Evolutionary conservation across 768 basidiomycete genomes (phyloP).

Genomic region (Amanita subjunquillea): DNA sequence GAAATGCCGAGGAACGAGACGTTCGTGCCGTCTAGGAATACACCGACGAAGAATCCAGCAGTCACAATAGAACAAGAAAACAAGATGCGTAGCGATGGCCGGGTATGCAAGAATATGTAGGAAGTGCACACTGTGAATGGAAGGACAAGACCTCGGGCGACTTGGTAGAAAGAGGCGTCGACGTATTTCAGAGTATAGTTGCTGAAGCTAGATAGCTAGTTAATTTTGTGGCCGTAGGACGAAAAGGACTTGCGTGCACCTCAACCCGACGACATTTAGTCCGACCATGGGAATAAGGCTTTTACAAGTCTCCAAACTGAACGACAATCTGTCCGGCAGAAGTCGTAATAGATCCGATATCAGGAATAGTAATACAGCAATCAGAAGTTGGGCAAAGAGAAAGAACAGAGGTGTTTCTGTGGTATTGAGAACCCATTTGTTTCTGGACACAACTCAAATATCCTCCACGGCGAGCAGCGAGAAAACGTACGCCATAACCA

Average conservation of each 20-base stretch:
- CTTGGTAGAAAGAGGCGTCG: conserved; percentile 92
- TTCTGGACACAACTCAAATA: conserved; percentile 31
- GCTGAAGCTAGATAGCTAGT: conserved; percentile 48
- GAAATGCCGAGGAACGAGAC: conserved; percentile 55
- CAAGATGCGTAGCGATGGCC: conserved; percentile 69
- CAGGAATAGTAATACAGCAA: conserved; percentile 71
- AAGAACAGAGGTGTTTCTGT: conserved; percentile 79
- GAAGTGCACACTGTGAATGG: conserved; percentile 92
- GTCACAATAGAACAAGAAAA: conserved; percentile 76
- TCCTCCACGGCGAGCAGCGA: neutral
- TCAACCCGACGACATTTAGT: conserved; percentile 76
- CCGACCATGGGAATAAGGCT: conserved; percentile 67
- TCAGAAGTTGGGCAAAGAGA: conserved; percentile 68
- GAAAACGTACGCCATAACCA: conserved; percentile 76
- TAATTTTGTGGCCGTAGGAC: neutral
- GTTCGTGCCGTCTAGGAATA: conserved; percentile 64
- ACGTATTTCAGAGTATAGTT: conserved; percentile 92
- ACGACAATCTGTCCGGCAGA: conserved; percentile 53
- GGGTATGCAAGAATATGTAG: conserved; percentile 61
- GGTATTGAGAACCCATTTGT: conserved; percentile 83
- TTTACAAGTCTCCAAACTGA: conserved; percentile 57
- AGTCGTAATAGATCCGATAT: conserved; percentile 50
- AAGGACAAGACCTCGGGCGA: conserved; percentile 87
- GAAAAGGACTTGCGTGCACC: conserved; percentile 28
- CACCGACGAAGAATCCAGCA: conserved; percentile 82